Evolutionary conservation across 495 filamentous ascomycete species (phyloP).

Genomic region (Friedmanniomyces endolithicus): DNA sequence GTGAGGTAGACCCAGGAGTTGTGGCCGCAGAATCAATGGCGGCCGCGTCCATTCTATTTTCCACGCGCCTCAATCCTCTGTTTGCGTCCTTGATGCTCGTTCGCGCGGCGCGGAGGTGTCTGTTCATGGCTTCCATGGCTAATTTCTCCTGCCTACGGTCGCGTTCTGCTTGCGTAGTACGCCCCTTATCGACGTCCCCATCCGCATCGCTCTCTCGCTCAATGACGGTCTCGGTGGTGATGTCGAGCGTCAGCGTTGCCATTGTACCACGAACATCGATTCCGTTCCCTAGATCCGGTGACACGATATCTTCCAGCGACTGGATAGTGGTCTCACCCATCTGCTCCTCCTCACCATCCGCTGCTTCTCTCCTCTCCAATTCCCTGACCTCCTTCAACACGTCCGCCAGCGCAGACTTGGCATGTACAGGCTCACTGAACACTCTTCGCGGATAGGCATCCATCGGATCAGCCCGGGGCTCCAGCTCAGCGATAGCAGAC

Average conservation of each 20-base stretch:
- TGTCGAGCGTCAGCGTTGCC: constrained; percentile 1
- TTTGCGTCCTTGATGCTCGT: constrained; percentile 30
- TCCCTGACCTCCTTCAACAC: constrained; percentile 40
- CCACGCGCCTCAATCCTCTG: constrained; percentile 27
- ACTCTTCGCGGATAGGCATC: not conserved
- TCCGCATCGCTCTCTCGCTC: not conserved
- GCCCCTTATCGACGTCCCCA: not conserved
- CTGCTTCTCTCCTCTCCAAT: constrained; percentile 22
- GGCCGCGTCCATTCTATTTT: constrained; percentile 23
- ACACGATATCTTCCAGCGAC: constrained; percentile 46
- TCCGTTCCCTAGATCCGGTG: not conserved
- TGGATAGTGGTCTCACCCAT: constrained; percentile 50
- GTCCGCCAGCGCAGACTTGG: constrained; percentile 31
- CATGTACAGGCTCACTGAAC: constrained; percentile 6
- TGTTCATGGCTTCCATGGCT: constrained; percentile 29
- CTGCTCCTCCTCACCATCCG: not conserved
- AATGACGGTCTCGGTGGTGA: not conserved
- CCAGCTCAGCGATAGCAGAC: constrained; percentile 3
- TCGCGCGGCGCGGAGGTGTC: constrained; percentile 24
- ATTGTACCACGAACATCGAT: constrained; percentile 11
- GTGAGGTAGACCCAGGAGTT: not conserved
- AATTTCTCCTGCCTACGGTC: constrained; percentile 26
- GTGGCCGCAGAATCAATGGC: not conserved
- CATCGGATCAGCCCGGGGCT: not conserved
- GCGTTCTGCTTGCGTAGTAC: constrained; percentile 21